Evolutionary conservation across 805 yeast species (phyloP), one percentile per base, ranked within the genome.

Genomic region (Huiozyma sinensis): DNA sequence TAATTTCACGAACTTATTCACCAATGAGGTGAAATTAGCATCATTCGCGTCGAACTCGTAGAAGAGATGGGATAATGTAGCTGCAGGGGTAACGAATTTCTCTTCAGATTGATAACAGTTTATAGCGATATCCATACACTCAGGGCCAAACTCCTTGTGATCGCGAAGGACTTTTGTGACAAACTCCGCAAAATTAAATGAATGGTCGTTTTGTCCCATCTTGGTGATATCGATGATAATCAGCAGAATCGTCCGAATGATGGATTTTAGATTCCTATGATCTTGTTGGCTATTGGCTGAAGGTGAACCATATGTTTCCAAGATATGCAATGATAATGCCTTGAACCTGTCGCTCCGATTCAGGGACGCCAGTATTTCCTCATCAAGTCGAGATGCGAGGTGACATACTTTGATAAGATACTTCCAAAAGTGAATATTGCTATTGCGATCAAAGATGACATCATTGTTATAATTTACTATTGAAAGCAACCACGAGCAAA

Each of bases 321-420:
- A 28, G 39, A 50, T 39, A 6, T 34, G 28, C 24, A 46, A 29
- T 1, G 50, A 36, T 28, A 54, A 48, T 5, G 40, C 38, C 6
- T 48, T 43, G 40, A 56, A 52, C 24, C 41, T 45, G 5, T 38
- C 12, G 40, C 49, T 50, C 17, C 40, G 38, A 24, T 47, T 46
- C 32, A 61, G 43, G 10, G 43, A 43, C 6, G 47, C 40, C 9
- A 56, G 36, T 6, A 51, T 44, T 1, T 39, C 33, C 33, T 46
- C 47, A 45, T 58, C 50, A 33, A 54, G 39, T 27, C 54, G 56
- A 5, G 53, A 45, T 2, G 54, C 39, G 35, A 54, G 56, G 38
- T 46, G 55, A 34, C 61, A 53, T 24, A 57, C 54, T 30, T 50
- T 54, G n/a, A 58, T 48, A 34, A 57, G 60, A 41, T 60, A 60